phyloP scores from a whole-genome alignment of 495 filamentous ascomycete genomes.

The Rusavskia elegans region DNA sequence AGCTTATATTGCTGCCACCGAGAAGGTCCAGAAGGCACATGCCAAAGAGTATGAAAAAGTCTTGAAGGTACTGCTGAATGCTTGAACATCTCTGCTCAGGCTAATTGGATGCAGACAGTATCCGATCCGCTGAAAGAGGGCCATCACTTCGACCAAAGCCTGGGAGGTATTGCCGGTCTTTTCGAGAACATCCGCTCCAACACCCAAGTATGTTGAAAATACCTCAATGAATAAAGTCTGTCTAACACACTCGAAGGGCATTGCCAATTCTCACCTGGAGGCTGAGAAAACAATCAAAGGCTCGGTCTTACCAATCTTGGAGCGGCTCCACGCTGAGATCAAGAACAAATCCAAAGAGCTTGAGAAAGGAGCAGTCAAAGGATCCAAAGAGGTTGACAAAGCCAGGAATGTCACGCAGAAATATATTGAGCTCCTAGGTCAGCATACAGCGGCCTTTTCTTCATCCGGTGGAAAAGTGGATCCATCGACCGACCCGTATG shows the following conservation, averaged over 20 bases:
- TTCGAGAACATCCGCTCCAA: slow-evolving; percentile 90
- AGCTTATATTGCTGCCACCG: slow-evolving; percentile 67
- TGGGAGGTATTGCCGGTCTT: slow-evolving; percentile 70
- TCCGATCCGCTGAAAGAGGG: slow-evolving; percentile 72
- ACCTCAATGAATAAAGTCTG: background rate
- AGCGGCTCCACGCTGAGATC: slow-evolving; percentile 85
- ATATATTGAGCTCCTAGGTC: slow-evolving; percentile 84
- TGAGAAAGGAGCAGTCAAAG: slow-evolving; percentile 65
- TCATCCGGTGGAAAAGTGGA: slow-evolving; percentile 50
- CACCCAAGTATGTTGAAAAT: slow-evolving; percentile 45
- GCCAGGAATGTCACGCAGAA: slow-evolving; percentile 76
- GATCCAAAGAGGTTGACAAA: slow-evolving; percentile 80
- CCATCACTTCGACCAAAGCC: slow-evolving; percentile 75
- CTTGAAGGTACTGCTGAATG: slow-evolving; percentile 47
- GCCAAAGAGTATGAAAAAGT: slow-evolving; percentile 93
- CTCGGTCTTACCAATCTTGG: slow-evolving; percentile 70
- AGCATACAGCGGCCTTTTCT: slow-evolving; percentile 62
- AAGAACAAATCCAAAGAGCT: slow-evolving; percentile 90
- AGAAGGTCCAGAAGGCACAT: slow-evolving; percentile 68
- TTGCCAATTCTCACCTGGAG: slow-evolving; percentile 73
- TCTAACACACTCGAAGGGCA: slow-evolving; percentile 32
- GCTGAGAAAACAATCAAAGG: slow-evolving; percentile 76
- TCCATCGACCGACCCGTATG: slow-evolving; percentile 67
- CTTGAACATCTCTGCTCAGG: background rate
- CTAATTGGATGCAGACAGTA: slow-evolving; percentile 42